Evolutionary conservation across 1,284 basidiomycete genomes (phyloP).

Genomic region (Blastosporella zonata): DNA sequence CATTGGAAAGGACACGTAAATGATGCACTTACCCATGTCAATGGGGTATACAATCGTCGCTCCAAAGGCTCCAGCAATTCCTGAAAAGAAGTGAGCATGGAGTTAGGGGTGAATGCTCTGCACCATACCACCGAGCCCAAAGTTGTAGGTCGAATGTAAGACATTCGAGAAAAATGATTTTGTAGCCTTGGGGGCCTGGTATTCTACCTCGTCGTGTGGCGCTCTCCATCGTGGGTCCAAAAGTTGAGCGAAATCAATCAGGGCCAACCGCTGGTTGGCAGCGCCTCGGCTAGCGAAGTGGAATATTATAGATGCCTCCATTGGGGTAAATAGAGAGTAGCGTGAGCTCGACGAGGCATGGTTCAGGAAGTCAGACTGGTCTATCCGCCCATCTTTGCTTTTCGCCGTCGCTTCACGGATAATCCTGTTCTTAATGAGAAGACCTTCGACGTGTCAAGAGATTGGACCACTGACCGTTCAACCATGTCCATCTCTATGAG

Average conservation of each 20-base stretch:
- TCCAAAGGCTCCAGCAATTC: constrained; percentile 88
- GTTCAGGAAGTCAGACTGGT: constrained; percentile 79
- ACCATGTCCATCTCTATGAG: constrained; percentile 89
- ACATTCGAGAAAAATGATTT: constrained; percentile 43
- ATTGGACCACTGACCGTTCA: constrained; percentile 58
- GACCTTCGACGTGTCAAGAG: not conserved
- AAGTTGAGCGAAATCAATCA: constrained; percentile 87
- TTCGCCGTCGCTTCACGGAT: constrained; percentile 86
- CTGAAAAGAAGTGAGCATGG: constrained; percentile 31
- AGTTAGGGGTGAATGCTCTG: constrained; percentile 1
- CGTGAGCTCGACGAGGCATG: constrained; percentile 74
- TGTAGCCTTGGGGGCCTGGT: constrained; percentile 26
- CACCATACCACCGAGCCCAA: constrained; percentile 78
- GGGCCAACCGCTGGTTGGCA: constrained; percentile 63
- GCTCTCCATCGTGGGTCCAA: constrained; percentile 83
- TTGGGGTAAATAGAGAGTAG: constrained; percentile 90
- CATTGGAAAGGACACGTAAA: constrained; percentile 8
- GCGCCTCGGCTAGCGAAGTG: constrained; percentile 88
- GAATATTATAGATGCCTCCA: constrained; percentile 95
- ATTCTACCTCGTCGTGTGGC: constrained; percentile 52
- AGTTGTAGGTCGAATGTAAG: constrained; percentile 78
- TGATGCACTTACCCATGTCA: constrained; percentile 71
- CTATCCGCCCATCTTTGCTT: constrained; percentile 90
- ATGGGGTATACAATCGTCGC: constrained; percentile 94
- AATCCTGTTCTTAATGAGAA: constrained; percentile 44